Base-by-base conservation (phyloP, 805 yeast genomes). In the Komagataella ulmi region DNA sequence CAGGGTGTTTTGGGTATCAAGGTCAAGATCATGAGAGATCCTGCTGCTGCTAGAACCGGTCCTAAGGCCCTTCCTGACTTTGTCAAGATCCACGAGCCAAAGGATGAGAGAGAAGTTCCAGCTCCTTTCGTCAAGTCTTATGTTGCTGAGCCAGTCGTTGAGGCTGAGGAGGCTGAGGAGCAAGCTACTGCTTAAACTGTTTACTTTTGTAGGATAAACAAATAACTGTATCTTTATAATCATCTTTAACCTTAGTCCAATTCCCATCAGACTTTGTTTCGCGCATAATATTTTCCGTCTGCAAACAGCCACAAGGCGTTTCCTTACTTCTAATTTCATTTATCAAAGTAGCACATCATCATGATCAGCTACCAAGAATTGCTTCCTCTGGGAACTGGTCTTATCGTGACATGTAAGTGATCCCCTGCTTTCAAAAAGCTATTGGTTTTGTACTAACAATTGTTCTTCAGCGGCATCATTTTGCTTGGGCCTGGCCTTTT, bases 1-100 rank as follows among this genome's bases (percentile, higher is more conserved):
- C 98, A 93, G 81, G 99, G 99, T 88, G 98, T 93, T 62, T 83
- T 93, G 72, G 99, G 99, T 85, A 85, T 93, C 74, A 91, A 88
- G 85, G 98, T 93, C 70, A 93, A 93, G 85, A 93, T 93, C 73
- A 93, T 93, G 99, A 88, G 88, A 74, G 98, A 91, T 83, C 97
- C 98, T 76, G 88, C 91, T 66, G 71, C 80, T 67, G 79, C 81
- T 81, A 83, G 75, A 72, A 65, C 65, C 63, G 96, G 96, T 76
- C 95, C 95, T 78, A 88, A 70, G 72, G 79, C 96, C 55, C 81
- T 90, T 72, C 97, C 97, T 72, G 97, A 90, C 76, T 88, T 84
- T 74, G 97, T 90, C 73, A 79, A 81, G 74, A 85, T 90, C 68
- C 72, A 80, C 65, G 96, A 88, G 73, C 96, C 96, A 75, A 90